A percentile compares a stretch with the other conserved stretches of the same genome.
These are phyloP conservation scores for Acidomyces sp. DNA, from an alignment of 495 filamentous ascomycete species.

Conservation along the genomic window DNA sequence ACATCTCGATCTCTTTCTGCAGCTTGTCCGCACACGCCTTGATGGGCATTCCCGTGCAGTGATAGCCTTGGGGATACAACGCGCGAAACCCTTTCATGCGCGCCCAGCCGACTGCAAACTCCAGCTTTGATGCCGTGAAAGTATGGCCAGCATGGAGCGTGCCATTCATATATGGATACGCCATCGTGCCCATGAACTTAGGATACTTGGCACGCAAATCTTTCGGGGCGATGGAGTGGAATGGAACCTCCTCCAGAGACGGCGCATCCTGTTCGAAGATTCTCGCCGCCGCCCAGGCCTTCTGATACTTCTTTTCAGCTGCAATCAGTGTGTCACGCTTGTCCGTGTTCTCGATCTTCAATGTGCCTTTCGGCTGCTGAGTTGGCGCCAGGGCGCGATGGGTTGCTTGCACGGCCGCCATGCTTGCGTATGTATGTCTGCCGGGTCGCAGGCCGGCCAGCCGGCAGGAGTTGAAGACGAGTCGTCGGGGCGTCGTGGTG, in stretches of 20 bases:
- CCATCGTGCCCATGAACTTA: constrained; percentile 89
- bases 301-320: constrained; percentile 86
- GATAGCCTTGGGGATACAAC: constrained; percentile 84
- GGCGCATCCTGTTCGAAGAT: constrained; percentile 82
- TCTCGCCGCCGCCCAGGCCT: constrained; percentile 61
- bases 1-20: constrained; percentile 71
- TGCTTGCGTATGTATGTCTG: constrained; percentile 20
- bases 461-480: constrained; percentile 2
- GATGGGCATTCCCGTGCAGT: constrained; percentile 96
- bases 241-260: constrained; percentile 56
- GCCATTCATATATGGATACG: constrained; percentile 89
- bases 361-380: constrained; percentile 50
- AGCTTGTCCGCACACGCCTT: constrained; percentile 96
- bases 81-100: constrained; percentile 80
- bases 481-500: constrained; percentile 12
- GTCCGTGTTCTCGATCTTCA: constrained; percentile 80
- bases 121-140: constrained; percentile 80
- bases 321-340: constrained; percentile 81
- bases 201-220: constrained; percentile 69
- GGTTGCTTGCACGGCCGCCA: constrained; percentile 41
- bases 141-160: constrained; percentile 83
- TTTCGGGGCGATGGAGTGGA: constrained; percentile 50
- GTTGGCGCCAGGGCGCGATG: constrained; percentile 45
- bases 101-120: constrained; percentile 72
- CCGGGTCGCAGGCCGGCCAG: constrained; percentile 4